Evolutionary conservation across 371 early-diverging fungal genomes (phyloP), one percentile per base, ranked within the genome.

Genomic region (Mucor plumbeus): DNA sequence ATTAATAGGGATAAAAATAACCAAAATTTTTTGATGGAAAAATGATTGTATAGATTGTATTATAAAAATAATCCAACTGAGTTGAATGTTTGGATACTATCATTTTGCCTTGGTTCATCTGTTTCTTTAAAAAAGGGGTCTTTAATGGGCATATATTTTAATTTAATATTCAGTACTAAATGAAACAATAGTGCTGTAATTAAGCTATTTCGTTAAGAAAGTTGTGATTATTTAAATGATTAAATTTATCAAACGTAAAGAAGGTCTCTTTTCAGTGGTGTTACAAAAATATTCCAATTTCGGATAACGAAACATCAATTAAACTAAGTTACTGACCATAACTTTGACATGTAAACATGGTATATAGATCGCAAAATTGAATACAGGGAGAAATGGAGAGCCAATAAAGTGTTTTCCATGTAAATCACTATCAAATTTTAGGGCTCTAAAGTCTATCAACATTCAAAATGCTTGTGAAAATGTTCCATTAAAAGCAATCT

Each of bases 41-140:
- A 33, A 11, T 55, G 55, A 55, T 55, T 55, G 55, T 55, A 55
- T 55, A 55, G 4, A 34, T 34, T 55, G 55, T 55, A 55, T 34
- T 55, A 21, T 55, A 34, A 34, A 55, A n/a, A 14, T 7, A 11
- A 9, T 19, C 7, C n/a, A 17, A 48, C 48, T 48, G 48, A 48
- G 48, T 21, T 47, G 47, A 47, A 47, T 19, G 19, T 47, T 47
- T 47, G 1, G 1, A 47, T 47, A 5, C 17, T 15, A n/a, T 11
- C 21, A 19, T 21, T 6, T 21, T 13, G 50, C 50, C 21, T 50
- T 50, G 50, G 26, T 21, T 7, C 1, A 48, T 7, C 3, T 21
- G 17, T 19, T 48, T 17, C 41, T 41, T 14, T n/a, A 15, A 15
- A 9, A 44, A 44, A 44, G 26, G 26, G n/a, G 50, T 9, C 26